Conservation (phyloP, 148 eudicot species). For the Chenopodium quinoa region DNA sequence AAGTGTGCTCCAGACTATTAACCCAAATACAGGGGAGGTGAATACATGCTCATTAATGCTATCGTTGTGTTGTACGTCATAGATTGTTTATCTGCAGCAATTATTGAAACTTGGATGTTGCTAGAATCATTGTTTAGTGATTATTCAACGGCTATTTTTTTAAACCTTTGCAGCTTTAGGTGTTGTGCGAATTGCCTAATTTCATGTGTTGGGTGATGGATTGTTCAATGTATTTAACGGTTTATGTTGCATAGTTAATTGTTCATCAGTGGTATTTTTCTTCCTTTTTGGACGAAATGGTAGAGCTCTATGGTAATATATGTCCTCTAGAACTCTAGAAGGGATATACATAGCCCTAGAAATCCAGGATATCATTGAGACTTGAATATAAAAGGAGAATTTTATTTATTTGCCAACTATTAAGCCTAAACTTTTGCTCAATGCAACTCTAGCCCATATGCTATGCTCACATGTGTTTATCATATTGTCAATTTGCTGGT, state of each 20-base stretch:
- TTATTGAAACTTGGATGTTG: neutral
- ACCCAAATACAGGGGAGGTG: slow-evolving; percentile 99
- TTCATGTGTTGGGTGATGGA: neutral
- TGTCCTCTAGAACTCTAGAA: neutral
- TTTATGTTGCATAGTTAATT: neutral
- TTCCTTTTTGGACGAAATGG: too few species aligned
- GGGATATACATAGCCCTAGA: too few species aligned
- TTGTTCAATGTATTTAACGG: neutral
- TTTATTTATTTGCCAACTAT: neutral
- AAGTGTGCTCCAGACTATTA: slow-evolving; percentile 93
- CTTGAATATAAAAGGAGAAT: neutral
- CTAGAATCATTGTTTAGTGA: neutral
- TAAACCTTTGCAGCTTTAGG: neutral
- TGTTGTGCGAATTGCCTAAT: neutral
- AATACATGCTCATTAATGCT: neutral
- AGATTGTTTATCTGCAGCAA: neutral
- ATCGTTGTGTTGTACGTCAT: too few species aligned
- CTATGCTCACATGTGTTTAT: neutral
- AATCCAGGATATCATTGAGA: neutral
- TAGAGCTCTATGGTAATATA: too few species aligned
- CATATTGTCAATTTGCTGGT: neutral
- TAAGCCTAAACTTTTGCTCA: neutral
- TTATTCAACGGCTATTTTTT: neutral
- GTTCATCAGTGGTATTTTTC: too few species aligned
- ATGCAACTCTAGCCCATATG: neutral